These are phyloP conservation scores for Pythium volutum DNA, from an alignment of 352 stramenopile species.

Conservation along the genomic window DNA sequence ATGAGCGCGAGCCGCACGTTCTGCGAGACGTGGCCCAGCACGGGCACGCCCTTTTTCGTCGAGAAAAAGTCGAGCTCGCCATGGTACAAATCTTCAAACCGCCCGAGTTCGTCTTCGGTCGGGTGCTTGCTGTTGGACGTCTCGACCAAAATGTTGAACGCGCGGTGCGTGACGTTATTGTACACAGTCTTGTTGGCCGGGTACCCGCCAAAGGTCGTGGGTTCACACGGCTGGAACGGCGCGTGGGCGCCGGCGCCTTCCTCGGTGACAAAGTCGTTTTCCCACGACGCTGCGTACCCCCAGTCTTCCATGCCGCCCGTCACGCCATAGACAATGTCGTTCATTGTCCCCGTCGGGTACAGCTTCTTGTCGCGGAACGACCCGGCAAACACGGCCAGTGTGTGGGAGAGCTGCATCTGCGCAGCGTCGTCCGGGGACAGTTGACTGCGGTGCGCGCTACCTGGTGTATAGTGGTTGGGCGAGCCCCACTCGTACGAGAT, in stretches of 20 bases:
- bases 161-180: slow-evolving; percentile 90
- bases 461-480: slow-evolving; percentile 77
- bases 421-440: slow-evolving; percentile 79
- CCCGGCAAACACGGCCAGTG: slow-evolving; percentile 69
- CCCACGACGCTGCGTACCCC: slow-evolving; percentile 91
- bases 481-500: slow-evolving; percentile 98
- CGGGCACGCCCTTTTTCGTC: slow-evolving; percentile 22
- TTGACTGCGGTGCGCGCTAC: slow-evolving; percentile 50
- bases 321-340: slow-evolving; percentile 96
- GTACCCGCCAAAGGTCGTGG: slow-evolving; percentile 91
- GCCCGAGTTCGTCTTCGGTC: slow-evolving; percentile 60
- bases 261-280: slow-evolving; percentile 41
- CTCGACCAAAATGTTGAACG: slow-evolving; percentile 97
- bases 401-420: slow-evolving; percentile 57
- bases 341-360: slow-evolving; percentile 91
- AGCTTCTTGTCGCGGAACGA: slow-evolving; percentile 62
- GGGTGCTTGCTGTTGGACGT: slow-evolving; percentile 92
- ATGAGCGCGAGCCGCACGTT: slow-evolving; percentile 95
- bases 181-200: slow-evolving; percentile 87
- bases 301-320: slow-evolving; percentile 98
- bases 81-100: slow-evolving; percentile 59
- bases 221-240: slow-evolving; percentile 78
- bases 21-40: slow-evolving; percentile 91
- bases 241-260: slow-evolving; percentile 17
- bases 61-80: slow-evolving; percentile 62